Conservation (phyloP, 1,284 basidiomycete genomes). For the Sutorius eximius region DNA sequence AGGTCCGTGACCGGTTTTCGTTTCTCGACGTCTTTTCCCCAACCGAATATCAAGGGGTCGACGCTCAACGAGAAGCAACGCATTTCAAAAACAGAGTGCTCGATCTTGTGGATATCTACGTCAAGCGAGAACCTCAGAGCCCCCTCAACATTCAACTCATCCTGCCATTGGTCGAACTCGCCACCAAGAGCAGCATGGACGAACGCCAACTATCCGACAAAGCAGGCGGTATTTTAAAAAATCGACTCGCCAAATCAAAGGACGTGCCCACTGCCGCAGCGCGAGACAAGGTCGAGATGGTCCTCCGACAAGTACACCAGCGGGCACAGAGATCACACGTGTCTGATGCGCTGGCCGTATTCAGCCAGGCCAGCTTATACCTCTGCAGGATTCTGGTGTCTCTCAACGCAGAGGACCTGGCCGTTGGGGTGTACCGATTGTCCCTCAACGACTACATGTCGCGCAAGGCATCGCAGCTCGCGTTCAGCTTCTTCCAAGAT, state of each 20-base stretch:
- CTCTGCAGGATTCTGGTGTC: conserved; percentile 62
- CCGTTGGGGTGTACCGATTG: conserved; percentile 59
- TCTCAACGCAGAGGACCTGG: conserved; percentile 40
- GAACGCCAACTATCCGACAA: conserved; percentile 87
- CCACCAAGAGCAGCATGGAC: conserved; percentile 64
- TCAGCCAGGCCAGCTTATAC: conserved; percentile 75
- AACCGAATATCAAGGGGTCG: conserved; percentile 43
- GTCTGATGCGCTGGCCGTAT: conserved; percentile 59
- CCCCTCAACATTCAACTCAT: conserved; percentile 69
- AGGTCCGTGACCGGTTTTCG: conserved; percentile 42
- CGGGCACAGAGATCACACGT: conserved; percentile 71
- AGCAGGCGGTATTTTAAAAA: conserved; percentile 75
- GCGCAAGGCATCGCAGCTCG: conserved; percentile 79
- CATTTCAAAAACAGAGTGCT: conserved; percentile 95
- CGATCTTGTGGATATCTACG: conserved; percentile 85
- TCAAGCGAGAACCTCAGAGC: conserved; percentile 74
- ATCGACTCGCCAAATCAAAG: conserved; percentile 75
- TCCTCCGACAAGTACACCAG: conserved; percentile 71
- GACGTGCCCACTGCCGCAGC: conserved; percentile 50
- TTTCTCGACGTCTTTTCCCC: neutral
- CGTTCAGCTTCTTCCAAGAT: conserved; percentile 76
- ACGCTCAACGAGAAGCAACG: conserved; percentile 79
- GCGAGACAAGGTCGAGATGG: conserved; percentile 39
- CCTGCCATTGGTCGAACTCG: conserved; percentile 75
- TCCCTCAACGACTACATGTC: conserved; percentile 80